Evolutionary conservation across 768 basidiomycete species (phyloP), one percentile per base, ranked within the genome.

Genomic region (Tricholomella constricta): DNA sequence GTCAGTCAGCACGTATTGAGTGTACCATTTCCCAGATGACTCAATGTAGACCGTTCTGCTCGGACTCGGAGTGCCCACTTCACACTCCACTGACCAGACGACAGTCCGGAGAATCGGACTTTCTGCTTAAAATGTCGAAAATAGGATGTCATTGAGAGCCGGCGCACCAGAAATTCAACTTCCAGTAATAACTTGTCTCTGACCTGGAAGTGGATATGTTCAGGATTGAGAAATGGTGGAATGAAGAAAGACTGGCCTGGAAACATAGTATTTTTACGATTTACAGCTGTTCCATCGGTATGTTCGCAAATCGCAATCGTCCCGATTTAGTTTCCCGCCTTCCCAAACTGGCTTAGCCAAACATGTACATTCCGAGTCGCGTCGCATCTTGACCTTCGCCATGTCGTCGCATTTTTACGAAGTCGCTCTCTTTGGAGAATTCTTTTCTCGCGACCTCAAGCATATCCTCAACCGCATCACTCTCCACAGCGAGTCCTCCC

Each of bases 401-500:
- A 82, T 82, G 80, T 74, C 79, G 35, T 74, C 77, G 10, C 84
- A 87, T 62, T 78, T 77, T 47, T 92, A 91, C 64, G 89, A 92
- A 73, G 86, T 91, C 51, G 87, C 88, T 0, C 82, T 92, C 56
- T 89, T 86, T 51, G 90, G 88, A 55, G 89, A 90, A 63, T 91
- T 92, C 74, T 89, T 87, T 57, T 68, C 88, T 27, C 78, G 83
- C 38, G 89, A 92, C 59, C 82, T 92, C 35, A 82, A 84, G 62
- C 71, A 87, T 0, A 85, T 93, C 56, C 76, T 92, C 48, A 89
- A 93, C 68, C 81, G 91, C 32, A 84, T 92, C 53, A 90, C 91
- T 10, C 78, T 94, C 20, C 86, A 90, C 62, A 84, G 83, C 72
- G 90, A 93, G 65, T 88, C 86, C 8, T 86, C 88, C 27, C 75